Base-by-base conservation (phyloP, 2,329 filamentous ascomycete species). In the Fusarium concolor region DNA sequence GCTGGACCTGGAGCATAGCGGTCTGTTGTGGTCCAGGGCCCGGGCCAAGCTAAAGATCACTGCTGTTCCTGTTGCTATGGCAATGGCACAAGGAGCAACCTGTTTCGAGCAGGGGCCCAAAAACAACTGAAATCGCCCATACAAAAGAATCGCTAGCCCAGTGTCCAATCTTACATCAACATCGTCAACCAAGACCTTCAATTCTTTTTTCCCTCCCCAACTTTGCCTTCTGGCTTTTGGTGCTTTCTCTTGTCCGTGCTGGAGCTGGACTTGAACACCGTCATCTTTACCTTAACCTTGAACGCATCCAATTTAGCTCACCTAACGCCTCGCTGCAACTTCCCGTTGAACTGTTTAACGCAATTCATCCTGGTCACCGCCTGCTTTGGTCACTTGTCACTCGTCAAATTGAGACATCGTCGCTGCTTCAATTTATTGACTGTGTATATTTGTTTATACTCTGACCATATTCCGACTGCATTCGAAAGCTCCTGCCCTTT, bases 41-140 rank as follows among this genome's bases (percentile, higher is more conserved):
- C 9, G 6, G 52, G 44, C 26, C 35, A 56, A 26, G 44, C 22
- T 24, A 31, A 39, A 33, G 33, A 33, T 51, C 43, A 22, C 52
- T 50, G 15, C 42, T 18, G 43, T 22, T 28, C 14, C 28, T 33
- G 58, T 71, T 70, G 67, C 67, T 62, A 71, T 72, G 62, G 51
- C 64, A 65, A 73, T 61, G 24, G 24, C 44, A 44, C 35, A 29
- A 45, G 56, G 35, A 56, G 56, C 49, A 46, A 57, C 57, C 70
- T 74, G 70, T 74, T 74, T 71, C 71, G 70, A 67, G 71, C 62
- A 57, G 69, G 65, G 65, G 51, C 62, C 62, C 35, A 39, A 63
- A 62, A 63, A 63, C 60, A 63, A 63, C 60, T 35, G 41, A 24
- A 56, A 63, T 42, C 33, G 56, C n/a, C 56, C 56, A 62, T 62